Conservation (phyloP, 1,284 basidiomycete genomes). For the Ganoderma multipileum region DNA sequence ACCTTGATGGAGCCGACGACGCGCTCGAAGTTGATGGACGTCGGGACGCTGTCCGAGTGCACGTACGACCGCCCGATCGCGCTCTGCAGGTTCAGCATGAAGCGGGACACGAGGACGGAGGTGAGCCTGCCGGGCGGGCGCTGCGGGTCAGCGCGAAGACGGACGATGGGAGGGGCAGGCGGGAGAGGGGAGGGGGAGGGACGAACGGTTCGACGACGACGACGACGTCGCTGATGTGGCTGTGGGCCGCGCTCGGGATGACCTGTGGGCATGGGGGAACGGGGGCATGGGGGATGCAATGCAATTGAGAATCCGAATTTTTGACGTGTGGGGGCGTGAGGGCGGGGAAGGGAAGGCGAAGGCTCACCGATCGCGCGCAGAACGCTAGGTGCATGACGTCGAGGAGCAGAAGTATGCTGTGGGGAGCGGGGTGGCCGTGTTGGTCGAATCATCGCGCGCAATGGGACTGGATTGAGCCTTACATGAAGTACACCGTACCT, state of each 20-base stretch:
- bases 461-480: background rate
- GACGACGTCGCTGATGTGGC: background rate
- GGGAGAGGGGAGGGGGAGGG: background rate
- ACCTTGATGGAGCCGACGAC: background rate
- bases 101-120: slow-evolving; percentile 6
- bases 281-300: background rate
- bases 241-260: background rate
- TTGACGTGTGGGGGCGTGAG: too few relatives aligned
- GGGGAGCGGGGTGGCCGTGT: too few relatives aligned
- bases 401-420: background rate
- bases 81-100: slow-evolving; percentile 6
- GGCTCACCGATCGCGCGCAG: slow-evolving; percentile 4
- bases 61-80: background rate
- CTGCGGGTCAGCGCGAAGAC: background rate
- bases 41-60: background rate
- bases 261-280: background rate
- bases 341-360: background rate
- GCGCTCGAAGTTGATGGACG: background rate
- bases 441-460: background rate
- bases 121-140: background rate
- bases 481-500: background rate
- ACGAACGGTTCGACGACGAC: slow-evolving; percentile 7
- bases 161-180: too few relatives aligned
- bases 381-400: background rate
- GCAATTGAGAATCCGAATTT: too few relatives aligned